Percentiles rank a stretch among this genome's conserved stretches.
phyloP scores from a whole-genome alignment of 345 rosid species.

The Corymbia maculata region DNA sequence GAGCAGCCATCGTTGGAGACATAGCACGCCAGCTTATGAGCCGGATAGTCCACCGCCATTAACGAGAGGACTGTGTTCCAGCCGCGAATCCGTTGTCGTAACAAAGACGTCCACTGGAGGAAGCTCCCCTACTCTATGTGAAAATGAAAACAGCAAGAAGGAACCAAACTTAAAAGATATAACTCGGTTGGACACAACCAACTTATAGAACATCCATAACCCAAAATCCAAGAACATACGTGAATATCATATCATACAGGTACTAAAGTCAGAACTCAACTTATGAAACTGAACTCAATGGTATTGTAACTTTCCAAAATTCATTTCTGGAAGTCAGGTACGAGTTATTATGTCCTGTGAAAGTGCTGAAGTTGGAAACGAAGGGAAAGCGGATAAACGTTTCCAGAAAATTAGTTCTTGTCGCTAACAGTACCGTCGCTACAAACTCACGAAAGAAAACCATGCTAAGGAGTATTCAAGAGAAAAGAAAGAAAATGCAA shows the following conservation, averaged over 20 bases:
- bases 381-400: neutral
- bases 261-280: neutral
- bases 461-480: neutral
- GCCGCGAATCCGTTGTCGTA: slow-evolving; percentile 33
- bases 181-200: neutral
- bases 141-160: neutral
- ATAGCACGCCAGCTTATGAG: slow-evolving; percentile 40
- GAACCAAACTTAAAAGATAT: neutral
- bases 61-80: slow-evolving; percentile 45
- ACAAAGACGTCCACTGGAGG: slow-evolving; percentile 52
- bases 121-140: slow-evolving; percentile 26
- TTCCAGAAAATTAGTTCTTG: neutral
- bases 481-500: neutral
- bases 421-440: neutral
- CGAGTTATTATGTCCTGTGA: neutral
- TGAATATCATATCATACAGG: neutral
- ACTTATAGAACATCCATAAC: neutral
- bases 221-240: neutral
- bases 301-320: neutral
- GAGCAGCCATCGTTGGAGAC: slow-evolving; percentile 56
- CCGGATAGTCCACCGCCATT: slow-evolving; percentile 49
- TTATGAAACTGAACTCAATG: neutral
- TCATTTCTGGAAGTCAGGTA: neutral
- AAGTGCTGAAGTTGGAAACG: neutral
- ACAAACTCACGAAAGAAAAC: neutral